Base-by-base conservation (phyloP, 495 filamentous ascomycete genomes). In the Cercophora scortea region DNA sequence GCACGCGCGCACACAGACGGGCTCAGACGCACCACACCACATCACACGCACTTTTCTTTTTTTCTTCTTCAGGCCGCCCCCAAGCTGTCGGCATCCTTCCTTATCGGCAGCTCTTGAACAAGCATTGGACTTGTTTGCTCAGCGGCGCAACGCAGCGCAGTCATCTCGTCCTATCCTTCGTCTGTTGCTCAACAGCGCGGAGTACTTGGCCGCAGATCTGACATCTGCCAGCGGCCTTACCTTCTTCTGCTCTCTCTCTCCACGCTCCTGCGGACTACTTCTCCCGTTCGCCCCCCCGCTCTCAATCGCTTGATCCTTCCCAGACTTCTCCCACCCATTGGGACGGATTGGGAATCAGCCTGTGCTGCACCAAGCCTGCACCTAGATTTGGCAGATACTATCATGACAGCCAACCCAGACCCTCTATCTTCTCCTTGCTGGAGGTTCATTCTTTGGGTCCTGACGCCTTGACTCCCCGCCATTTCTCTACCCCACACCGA, bases 391-490 rank as follows among this genome's bases (percentile, higher is more conserved):
- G 54, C 52, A 57, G 67, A 45, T 59, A 70, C 62, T 78, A 80
- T 79, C 77, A 80, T 80, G 76, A 79, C 71, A 67, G 71, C 71
- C 72, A 72, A 74, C 69, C 72, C 66, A 67, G 68, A 67, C 53
- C 70, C 70, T 58, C 65, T 75, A 66, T 67, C 63, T 64, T 78
- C 74, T 76, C 76, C 75, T 69, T 66, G 69, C 60, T 73, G 76
- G 77, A 80, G 76, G 65, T 71, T 75, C 57, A 61, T 72, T 67
- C 66, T 71, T 66, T 70, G 71, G 71, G 71, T 72, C 48, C 64
- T 72, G 59, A 73, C 70, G 45, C 72, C 70, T 62, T 76, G 68
- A 75, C 57, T 53, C 49, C 36, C 45, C 43, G 43, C 43, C 17
- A 45, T 32, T 41, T 16, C 42, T 15, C 34, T 51, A 69, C 72